Evolutionary conservation across 2,329 filamentous ascomycete species (phyloP).

Genomic region (Fusarium goolgardi): DNA sequence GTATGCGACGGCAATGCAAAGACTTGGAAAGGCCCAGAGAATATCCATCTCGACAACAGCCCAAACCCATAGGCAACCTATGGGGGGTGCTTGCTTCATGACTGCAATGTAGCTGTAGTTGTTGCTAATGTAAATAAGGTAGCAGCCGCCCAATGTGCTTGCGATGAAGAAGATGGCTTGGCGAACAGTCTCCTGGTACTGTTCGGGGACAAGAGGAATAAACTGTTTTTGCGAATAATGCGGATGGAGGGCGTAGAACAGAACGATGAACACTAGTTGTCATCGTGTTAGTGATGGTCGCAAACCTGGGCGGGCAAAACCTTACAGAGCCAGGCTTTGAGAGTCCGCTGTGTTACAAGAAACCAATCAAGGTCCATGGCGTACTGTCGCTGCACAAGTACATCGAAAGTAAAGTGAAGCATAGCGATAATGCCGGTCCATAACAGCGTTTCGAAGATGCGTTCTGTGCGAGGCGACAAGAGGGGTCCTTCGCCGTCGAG

Average conservation of each 20-base stretch:
- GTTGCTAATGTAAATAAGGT: slow-evolving; percentile 85
- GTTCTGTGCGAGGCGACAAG: slow-evolving; percentile 61
- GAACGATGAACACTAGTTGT: slow-evolving; percentile 62
- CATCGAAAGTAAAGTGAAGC: slow-evolving; percentile 82
- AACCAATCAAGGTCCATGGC: slow-evolving; percentile 72
- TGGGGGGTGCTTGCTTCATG: slow-evolving; percentile 90
- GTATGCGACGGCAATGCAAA: slow-evolving; percentile 59
- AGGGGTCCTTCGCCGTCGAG: slow-evolving; percentile 50
- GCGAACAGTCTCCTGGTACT: slow-evolving; percentile 61
- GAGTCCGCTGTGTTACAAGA: slow-evolving; percentile 63
- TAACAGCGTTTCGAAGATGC: slow-evolving; percentile 66
- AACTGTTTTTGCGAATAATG: slow-evolving; percentile 62
- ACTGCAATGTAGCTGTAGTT: slow-evolving; percentile 83
- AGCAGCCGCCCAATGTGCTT: slow-evolving; percentile 75
- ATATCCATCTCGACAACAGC: slow-evolving; percentile 87
- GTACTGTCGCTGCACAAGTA: slow-evolving; percentile 83
- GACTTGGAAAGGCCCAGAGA: slow-evolving; percentile 68
- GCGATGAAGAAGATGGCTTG: slow-evolving; percentile 72
- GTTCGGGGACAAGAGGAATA: slow-evolving; percentile 61
- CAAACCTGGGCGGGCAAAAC: not conserved
- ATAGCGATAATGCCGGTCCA: slow-evolving; percentile 73
- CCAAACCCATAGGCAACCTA: slow-evolving; percentile 95
- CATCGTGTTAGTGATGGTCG: slow-evolving; percentile 1
- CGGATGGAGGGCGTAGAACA: slow-evolving; percentile 69
- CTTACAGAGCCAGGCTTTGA: slow-evolving; percentile 65